Percentiles rank a stretch among this genome's conserved stretches.
Evolutionary conservation across 2,329 filamentous ascomycete species (phyloP).

Genomic region (Penicillium rolfsii): DNA sequence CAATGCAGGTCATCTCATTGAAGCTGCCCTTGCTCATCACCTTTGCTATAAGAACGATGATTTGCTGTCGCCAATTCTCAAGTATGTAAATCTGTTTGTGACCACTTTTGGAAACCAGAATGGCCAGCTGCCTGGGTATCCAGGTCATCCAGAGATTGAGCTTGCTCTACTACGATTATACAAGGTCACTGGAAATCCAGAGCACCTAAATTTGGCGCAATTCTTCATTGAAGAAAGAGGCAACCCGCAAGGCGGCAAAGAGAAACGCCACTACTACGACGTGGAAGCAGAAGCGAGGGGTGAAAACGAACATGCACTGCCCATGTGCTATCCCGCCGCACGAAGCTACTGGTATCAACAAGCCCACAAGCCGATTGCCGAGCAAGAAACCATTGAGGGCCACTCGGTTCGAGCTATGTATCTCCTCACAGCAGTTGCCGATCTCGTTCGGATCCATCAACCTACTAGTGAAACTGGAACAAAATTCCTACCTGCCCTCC

Average conservation of each 20-base stretch:
- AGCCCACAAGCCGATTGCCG: constrained; percentile 58
- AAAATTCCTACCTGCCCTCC: constrained; percentile 47
- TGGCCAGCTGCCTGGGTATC: constrained; percentile 60
- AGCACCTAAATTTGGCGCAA: constrained; percentile 53
- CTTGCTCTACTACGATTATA: constrained; percentile 54
- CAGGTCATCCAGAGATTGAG: constrained; percentile 62
- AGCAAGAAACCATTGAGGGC: constrained; percentile 60
- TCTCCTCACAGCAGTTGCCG: constrained; percentile 61
- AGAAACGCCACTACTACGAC: constrained; percentile 59
- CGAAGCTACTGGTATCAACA: constrained; percentile 53
- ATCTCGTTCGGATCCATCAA: constrained; percentile 52
- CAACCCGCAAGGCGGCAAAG: constrained; percentile 52
- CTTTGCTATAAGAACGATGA: constrained; percentile 56
- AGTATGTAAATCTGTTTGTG: constrained; percentile 58
- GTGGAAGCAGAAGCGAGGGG: constrained; percentile 57
- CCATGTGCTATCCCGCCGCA: constrained; percentile 52
- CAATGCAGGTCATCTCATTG: constrained; percentile 65
- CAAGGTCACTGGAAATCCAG: constrained; percentile 42
- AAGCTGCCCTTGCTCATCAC: constrained; percentile 62
- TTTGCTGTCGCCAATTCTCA: constrained; percentile 57
- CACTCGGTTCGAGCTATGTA: constrained; percentile 66
- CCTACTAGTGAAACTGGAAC: constrained; percentile 28
- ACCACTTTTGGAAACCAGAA: constrained; percentile 56
- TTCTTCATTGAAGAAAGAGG: constrained; percentile 65
- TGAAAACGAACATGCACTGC: constrained; percentile 53